These are phyloP conservation scores for Linum lewisii DNA, from an alignment of 345 rosid genomes.

Conservation along the genomic window DNA sequence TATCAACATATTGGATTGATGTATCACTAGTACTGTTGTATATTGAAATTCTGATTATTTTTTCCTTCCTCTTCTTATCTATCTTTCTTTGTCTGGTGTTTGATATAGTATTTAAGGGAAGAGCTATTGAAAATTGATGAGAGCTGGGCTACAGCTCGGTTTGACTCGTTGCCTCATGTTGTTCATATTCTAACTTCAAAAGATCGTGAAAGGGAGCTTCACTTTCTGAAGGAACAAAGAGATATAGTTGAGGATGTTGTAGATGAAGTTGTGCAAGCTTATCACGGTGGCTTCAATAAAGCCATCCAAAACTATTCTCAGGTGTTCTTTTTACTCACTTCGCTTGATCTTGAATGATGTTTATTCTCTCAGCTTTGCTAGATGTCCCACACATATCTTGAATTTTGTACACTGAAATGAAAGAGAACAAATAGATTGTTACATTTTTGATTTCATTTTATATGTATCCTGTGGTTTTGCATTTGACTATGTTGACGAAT, in stretches of 20 bases:
- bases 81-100: constrained; percentile 17
- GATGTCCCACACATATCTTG: constrained; percentile 4
- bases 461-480: too few relatives aligned
- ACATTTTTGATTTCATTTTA: too few relatives aligned
- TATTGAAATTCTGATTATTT: too few relatives aligned
- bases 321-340: constrained; percentile 32
- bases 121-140: constrained; percentile 75
- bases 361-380: constrained; percentile 3
- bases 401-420: neutral
- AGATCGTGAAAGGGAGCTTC: constrained; percentile 83
- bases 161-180: constrained; percentile 96
- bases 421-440: too few relatives aligned
- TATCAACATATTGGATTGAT: neutral
- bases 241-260: constrained; percentile 97
- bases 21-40: neutral
- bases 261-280: constrained; percentile 98
- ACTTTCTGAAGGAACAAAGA: constrained; percentile 70
- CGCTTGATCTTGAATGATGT: constrained; percentile 3
- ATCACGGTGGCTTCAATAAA: constrained; percentile 93
- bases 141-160: constrained; percentile 89
- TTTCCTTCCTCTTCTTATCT: constrained; percentile 1
- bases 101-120: constrained; percentile 66
- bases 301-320: constrained; percentile 99
- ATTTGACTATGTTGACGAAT: too few relatives aligned
- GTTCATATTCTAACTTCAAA: constrained; percentile 89